Percentiles rank a stretch among this genome's conserved stretches.
Evolutionary conservation across 768 basidiomycete species (phyloP).

Genomic region (Lyophyllum semitale): DNA sequence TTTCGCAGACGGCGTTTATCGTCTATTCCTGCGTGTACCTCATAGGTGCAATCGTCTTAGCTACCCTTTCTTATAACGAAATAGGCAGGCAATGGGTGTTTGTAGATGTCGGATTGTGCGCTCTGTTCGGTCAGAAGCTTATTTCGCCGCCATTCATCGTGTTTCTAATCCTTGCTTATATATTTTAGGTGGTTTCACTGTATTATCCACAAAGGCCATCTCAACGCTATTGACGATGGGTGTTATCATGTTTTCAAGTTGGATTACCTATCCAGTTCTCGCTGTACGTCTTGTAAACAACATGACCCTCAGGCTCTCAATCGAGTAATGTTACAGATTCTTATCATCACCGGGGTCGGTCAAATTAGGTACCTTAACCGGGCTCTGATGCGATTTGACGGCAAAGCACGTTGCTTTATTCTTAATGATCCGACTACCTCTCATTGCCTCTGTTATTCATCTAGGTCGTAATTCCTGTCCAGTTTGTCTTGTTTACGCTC

Average conservation of each 20-base stretch:
- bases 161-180: neutral
- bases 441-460: neutral
- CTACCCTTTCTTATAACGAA: slow-evolving; percentile 63
- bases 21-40: slow-evolving; percentile 71
- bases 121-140: slow-evolving; percentile 66
- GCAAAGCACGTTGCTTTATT: slow-evolving; percentile 57
- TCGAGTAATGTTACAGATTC: slow-evolving; percentile 46
- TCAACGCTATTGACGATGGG: slow-evolving; percentile 82
- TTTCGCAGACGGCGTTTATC: slow-evolving; percentile 73
- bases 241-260: slow-evolving; percentile 72
- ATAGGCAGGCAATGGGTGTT: slow-evolving; percentile 71
- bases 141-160: neutral
- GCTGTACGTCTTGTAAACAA: slow-evolving; percentile 40
- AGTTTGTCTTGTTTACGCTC: slow-evolving; percentile 94
- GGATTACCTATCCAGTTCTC: slow-evolving; percentile 84
- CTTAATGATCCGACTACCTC: neutral
- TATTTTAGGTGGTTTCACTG: slow-evolving; percentile 83
- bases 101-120: slow-evolving; percentile 88
- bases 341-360: slow-evolving; percentile 73
- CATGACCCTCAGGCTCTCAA: neutral
- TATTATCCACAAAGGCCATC: slow-evolving; percentile 89
- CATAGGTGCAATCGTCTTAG: slow-evolving; percentile 55
- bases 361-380: slow-evolving; percentile 85
- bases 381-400: slow-evolving; percentile 91
- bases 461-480: slow-evolving; percentile 88